These are phyloP conservation scores for Hygrophorus pudorinus DNA, from an alignment of 768 basidiomycete species.

Conservation along the genomic window DNA sequence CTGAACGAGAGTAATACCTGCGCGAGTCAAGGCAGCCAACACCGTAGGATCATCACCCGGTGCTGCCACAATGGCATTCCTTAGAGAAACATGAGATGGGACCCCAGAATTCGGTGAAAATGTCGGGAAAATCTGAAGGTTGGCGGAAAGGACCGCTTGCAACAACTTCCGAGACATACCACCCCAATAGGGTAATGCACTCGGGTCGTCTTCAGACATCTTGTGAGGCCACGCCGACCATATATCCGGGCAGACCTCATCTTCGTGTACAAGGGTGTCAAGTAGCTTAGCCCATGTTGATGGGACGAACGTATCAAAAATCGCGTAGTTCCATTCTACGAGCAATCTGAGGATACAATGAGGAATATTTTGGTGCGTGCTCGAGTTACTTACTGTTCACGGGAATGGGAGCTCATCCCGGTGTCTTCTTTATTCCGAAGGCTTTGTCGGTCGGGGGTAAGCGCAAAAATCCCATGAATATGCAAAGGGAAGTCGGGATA, in stretches of 20 bases:
- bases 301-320: constrained; percentile 37
- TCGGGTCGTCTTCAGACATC: constrained; percentile 20
- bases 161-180: constrained; percentile 18
- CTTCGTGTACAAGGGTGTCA: constrained; percentile 16
- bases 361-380: neutral
- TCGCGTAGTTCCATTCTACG: constrained; percentile 36
- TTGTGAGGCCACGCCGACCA: constrained; percentile 32
- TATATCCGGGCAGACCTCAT: constrained; percentile 15
- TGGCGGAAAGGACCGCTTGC: constrained; percentile 16
- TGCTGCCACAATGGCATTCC: constrained; percentile 19
- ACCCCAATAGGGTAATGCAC: constrained; percentile 31
- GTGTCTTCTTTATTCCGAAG: constrained; percentile 32
- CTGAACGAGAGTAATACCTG: constrained; percentile 25
- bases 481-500: constrained; percentile 34
- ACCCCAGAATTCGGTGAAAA: constrained; percentile 24
- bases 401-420: constrained; percentile 25
- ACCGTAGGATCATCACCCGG: constrained; percentile 15
- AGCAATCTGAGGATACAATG: constrained; percentile 23
- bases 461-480: constrained; percentile 36
- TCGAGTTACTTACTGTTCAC: constrained; percentile 22
- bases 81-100: constrained; percentile 13
- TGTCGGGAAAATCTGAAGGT: constrained; percentile 15
- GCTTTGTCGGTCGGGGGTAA: constrained; percentile 35
- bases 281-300: constrained; percentile 30
- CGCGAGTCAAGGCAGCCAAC: constrained; percentile 19